Conservation (phyloP, 768 basidiomycete species). For the Chlorophyllum brunneum region DNA sequence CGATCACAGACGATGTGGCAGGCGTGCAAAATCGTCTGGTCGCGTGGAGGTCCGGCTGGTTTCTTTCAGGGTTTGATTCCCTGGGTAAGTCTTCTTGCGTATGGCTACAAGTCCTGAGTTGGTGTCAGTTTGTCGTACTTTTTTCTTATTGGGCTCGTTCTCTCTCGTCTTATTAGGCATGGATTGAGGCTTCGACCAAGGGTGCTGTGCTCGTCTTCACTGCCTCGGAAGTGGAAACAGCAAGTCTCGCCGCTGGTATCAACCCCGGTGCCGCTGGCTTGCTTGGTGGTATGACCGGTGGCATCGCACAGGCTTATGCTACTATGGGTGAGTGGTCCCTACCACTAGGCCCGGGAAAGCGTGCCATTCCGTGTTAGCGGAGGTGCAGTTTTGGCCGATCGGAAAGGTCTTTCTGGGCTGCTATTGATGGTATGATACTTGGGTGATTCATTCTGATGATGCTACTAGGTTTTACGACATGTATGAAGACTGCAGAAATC, state of each 20-base stretch:
- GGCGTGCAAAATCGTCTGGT: conserved; percentile 84
- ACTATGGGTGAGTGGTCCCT: conserved; percentile 85
- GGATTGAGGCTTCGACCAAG: conserved; percentile 99
- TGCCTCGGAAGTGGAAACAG: conserved; percentile 89
- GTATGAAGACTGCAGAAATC: conserved; percentile 99
- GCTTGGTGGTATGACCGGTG: conserved; percentile 96
- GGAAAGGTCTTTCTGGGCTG: background rate
- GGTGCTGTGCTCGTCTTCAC: conserved; percentile 95
- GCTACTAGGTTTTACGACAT: conserved; percentile 86
- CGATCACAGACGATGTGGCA: conserved; percentile 87
- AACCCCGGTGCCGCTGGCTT: conserved; percentile 83
- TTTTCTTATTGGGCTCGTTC: no score
- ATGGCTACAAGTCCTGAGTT: no score
- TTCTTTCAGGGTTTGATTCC: conserved; percentile 99
- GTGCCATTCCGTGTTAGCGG: no score
- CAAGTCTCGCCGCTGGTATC: conserved; percentile 59
- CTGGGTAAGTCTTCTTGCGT: conserved; percentile 66
- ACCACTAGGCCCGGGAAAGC: no score
- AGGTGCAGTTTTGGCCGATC: background rate
- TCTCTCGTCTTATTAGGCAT: conserved; percentile 73
- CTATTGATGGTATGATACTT: background rate
- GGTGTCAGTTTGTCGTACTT: no score
- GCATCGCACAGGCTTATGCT: conserved; percentile 96
- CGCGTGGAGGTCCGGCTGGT: conserved; percentile 82
- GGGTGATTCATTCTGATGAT: background rate